Percentiles rank a stretch among this genome's conserved stretches.
phyloP scores from a whole-genome alignment of 805 yeast genomes.

The Candida oleophila region DNA sequence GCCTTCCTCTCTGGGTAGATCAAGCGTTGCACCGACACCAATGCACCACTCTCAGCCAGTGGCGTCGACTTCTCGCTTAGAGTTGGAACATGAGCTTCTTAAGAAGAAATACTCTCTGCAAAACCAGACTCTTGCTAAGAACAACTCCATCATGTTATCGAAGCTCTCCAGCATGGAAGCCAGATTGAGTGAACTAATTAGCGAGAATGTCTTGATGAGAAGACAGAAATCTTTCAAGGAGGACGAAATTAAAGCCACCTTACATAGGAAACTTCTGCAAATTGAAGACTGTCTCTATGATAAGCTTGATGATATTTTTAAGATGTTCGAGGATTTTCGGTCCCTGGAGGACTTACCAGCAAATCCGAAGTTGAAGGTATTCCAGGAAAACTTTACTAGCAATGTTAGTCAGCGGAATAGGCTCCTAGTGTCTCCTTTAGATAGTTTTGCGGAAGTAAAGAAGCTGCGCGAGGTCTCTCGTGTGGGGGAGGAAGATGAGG shows the following conservation, averaged over 20 bases:
- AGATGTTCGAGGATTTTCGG: conserved; percentile 41
- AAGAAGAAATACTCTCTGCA: conserved; percentile 39
- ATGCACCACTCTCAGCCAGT: not conserved
- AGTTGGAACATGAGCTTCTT: conserved; percentile 16
- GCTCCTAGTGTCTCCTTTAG: too few relatives aligned
- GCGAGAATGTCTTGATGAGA: conserved; percentile 48
- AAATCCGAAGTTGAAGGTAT: conserved; percentile 15
- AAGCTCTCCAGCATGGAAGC: conserved; percentile 54
- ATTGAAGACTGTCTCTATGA: conserved; percentile 42
- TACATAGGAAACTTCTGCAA: conserved; percentile 34
- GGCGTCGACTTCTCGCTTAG: not conserved
- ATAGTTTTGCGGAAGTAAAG: too few relatives aligned
- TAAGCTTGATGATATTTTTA: conserved; percentile 46
- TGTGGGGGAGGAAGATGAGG: too few relatives aligned
- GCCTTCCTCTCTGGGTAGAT: not conserved
- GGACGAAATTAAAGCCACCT: conserved; percentile 24
- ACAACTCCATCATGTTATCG: conserved; percentile 51
- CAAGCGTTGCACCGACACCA: not conserved
- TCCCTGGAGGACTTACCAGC: conserved; percentile 36
- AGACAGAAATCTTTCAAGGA: conserved; percentile 29
- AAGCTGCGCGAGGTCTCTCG: too few relatives aligned
- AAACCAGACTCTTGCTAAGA: conserved; percentile 60
- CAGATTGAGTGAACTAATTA: conserved; percentile 47
- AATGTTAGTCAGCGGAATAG: too few relatives aligned
- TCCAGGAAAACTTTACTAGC: too few relatives aligned